Evolutionary conservation across 345 rosid genomes (phyloP), one percentile per base, ranked within the genome.

Genomic region (Theobroma cacao): DNA sequence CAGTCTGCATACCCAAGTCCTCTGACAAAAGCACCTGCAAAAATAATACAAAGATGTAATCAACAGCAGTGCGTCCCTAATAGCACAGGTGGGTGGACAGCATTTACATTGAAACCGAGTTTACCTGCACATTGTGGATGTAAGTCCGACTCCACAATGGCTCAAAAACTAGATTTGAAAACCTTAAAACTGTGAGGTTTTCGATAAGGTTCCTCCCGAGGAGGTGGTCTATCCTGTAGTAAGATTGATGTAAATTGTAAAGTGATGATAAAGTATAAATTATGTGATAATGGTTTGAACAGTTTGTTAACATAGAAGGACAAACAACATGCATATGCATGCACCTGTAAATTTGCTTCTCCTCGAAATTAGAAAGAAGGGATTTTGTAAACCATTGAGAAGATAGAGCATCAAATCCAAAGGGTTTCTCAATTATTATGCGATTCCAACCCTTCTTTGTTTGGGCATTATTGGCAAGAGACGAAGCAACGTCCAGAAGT

Each of bases 141-240:
- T 91, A 91, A 53, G 84, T 90, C 45, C 91, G 81, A 80, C 88
- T 90, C 96, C 96, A 93, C 20, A 93, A 80, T 22, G 91, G 94
- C 85, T 91, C 94, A 81, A 93, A 91, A 56, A 91, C 92, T 45
- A 93, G 84, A 86, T 88, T 93, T 12, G 92, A 90, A 72, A 91
- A 93, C 85, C 94, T 86, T 76, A 90, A 78, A 22, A 91, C 94
- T 31, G 93, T 89, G 38, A 93, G 90, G 81, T 91, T 91, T 86
- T 90, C 96, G 75, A 90, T 90, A 81, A 87, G 92, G 79, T 90
- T 90, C 85, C 90, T 89, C 84, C 94, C 93, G 17, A 90, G 79
- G 75, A 88, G 89, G 86, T 90, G 94, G 83, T 88, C 94, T 77
- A 91, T 93, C 88, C 96, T 93, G 88, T 68, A 85, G 75, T 26